Evolutionary conservation across 73 alveolate species (phyloP), one percentile per base, ranked within the genome.

Genomic region (Paramecium pentaurelia): DNA sequence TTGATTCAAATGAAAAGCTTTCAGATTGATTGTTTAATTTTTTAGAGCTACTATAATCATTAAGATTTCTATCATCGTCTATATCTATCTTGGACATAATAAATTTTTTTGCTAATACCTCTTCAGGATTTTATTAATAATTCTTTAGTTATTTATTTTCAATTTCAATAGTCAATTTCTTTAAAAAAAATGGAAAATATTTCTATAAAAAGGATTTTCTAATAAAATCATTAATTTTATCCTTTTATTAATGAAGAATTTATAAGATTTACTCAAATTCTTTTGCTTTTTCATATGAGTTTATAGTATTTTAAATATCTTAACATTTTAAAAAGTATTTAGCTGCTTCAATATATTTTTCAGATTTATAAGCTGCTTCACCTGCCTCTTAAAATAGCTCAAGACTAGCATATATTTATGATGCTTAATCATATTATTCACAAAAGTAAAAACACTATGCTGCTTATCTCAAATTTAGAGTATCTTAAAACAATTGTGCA

Each of bases 181-280:
- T 94, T 16, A 95, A 94, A n/a, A 97, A 97, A 0, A 90, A 86
- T 7, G 99, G 99, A 37, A 95, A 95, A 59, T 94, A 96, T 60
- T 92, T 94, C 28, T 94, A 92, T 6, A 94, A 77, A 27, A 84
- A 93, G 18, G 71, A 18, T 87, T 86, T 83, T 49, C 96, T 90
- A 77, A 95, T 96, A 71, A 71, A 95, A 25, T 58, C 49, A 34
- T 93, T 73, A 86, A 97, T 96, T 54, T 54, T 16, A 30, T 93
- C 97, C 83, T 95, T 95, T 92, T 86, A 32, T 42, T 93, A 73
- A 68, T 95, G 64, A 28, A 97, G 86, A n/a, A 95, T 85, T 25
- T 59, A 77, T 1, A 97, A 58, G 3, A 97, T 86, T 32, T 58
- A 38, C 14, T 92, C 96, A 95, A 88, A 93, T 18, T 93, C 54